These are phyloP conservation scores for Lasiosphaeriaceae sp. DNA, from an alignment of 495 filamentous ascomycete genomes.

Conservation along the genomic window DNA sequence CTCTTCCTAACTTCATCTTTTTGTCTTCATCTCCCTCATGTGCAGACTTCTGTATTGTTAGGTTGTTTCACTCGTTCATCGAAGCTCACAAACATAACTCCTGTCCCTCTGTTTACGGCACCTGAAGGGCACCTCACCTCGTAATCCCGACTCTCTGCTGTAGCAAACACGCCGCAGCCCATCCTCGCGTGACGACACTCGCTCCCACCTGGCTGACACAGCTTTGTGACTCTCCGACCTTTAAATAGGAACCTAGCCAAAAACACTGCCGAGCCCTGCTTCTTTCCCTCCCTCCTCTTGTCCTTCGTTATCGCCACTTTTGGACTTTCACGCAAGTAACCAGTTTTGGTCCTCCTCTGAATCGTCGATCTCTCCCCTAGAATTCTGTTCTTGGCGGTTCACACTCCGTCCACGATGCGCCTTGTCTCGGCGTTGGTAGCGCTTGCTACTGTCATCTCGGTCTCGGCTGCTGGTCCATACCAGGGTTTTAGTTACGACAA, in stretches of 20 bases:
- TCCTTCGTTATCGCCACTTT: neutral
- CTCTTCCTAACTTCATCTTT: too few species aligned
- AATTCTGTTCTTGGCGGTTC: neutral
- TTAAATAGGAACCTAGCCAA: neutral
- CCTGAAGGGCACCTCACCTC: neutral
- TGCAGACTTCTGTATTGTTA: too few species aligned
- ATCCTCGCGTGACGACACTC: neutral
- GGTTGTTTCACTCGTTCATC: too few species aligned
- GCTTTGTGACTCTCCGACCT: neutral
- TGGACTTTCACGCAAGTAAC: neutral
- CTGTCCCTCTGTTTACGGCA: too few species aligned
- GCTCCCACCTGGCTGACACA: neutral
- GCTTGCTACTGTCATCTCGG: conserved; percentile 27
- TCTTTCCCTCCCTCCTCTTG: neutral
- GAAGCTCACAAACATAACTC: too few species aligned
- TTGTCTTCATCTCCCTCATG: too few species aligned
- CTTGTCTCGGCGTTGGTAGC: conserved; percentile 22
- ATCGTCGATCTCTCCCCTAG: neutral
- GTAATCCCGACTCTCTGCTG: neutral
- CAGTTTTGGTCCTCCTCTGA: neutral
- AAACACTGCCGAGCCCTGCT: neutral
- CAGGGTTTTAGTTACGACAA: conserved; percentile 85
- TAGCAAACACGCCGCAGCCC: neutral
- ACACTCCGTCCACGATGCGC: conserved; percentile 26
- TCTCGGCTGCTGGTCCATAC: conserved; percentile 28